A percentile compares a stretch with the other conserved stretches of the same genome.
Evolutionary conservation across 495 filamentous ascomycete species (phyloP).

Genomic region (Lepidopterella palustris): DNA sequence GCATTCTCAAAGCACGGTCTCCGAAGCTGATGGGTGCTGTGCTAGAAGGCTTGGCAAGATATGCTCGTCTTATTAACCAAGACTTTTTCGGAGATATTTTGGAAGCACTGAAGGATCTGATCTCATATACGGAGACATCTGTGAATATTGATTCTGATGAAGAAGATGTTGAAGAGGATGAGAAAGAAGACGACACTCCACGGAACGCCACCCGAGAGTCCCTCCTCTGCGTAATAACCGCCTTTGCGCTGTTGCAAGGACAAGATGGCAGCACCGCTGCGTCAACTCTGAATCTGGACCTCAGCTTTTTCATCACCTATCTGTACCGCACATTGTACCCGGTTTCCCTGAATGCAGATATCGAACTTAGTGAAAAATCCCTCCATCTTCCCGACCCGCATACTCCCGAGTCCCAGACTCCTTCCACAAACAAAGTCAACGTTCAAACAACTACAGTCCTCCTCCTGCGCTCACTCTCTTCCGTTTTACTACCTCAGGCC

Average conservation of each 20-base stretch:
- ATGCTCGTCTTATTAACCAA: slow-evolving; percentile 93
- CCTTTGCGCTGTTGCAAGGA: slow-evolving; percentile 85
- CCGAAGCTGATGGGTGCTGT: slow-evolving; percentile 86
- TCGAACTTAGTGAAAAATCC: slow-evolving; percentile 77
- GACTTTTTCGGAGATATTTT: slow-evolving; percentile 96
- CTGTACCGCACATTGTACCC: slow-evolving; percentile 78
- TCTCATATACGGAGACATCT: slow-evolving; percentile 54
- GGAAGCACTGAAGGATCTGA: slow-evolving; percentile 87
- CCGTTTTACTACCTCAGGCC: slow-evolving; percentile 63
- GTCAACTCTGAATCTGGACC: slow-evolving; percentile 67
- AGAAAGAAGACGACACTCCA: slow-evolving; percentile 37
- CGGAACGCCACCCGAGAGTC: slow-evolving; percentile 73
- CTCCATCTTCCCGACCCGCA: slow-evolving; percentile 74
- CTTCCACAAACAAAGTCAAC: slow-evolving; percentile 65
- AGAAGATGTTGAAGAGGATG: slow-evolving; percentile 43
- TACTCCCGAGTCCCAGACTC: slow-evolving; percentile 30
- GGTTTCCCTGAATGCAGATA: slow-evolving; percentile 71
- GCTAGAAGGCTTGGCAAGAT: slow-evolving; percentile 82
- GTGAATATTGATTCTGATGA: slow-evolving; percentile 40
- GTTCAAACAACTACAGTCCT: slow-evolving; percentile 87
- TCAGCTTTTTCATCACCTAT: slow-evolving; percentile 89
- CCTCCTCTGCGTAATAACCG: slow-evolving; percentile 91
- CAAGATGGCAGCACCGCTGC: slow-evolving; percentile 69
- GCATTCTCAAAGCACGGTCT: slow-evolving; percentile 76
- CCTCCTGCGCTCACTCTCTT: slow-evolving; percentile 74